Evolutionary conservation across 1,139 yeast species (phyloP).

Genomic region (Candida sanyaensis): DNA sequence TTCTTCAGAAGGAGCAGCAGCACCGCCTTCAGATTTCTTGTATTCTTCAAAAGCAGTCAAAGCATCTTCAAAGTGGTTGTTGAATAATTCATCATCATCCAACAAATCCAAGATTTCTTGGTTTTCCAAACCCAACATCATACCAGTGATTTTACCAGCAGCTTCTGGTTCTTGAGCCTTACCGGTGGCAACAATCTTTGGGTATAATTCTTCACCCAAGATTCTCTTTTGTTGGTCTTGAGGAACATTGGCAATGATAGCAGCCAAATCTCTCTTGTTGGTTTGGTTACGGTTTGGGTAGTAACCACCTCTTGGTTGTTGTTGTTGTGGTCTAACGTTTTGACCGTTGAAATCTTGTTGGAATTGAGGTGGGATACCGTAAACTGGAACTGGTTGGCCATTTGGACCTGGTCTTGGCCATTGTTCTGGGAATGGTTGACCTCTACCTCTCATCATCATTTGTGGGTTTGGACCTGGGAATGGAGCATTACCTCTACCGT

Average conservation of each 20-base stretch:
- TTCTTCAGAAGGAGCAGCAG: slow-evolving; percentile 27
- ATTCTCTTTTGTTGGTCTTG: slow-evolving; percentile 95
- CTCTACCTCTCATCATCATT: slow-evolving; percentile 80
- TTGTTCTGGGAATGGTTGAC: slow-evolving; percentile 62
- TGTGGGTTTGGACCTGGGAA: slow-evolving; percentile 87
- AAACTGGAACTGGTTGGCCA: slow-evolving; percentile 78
- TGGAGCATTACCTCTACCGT: slow-evolving; percentile 76
- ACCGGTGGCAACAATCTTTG: slow-evolving; percentile 89
- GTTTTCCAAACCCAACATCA: slow-evolving; percentile 96
- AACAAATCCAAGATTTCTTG: slow-evolving; percentile 86
- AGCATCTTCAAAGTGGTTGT: slow-evolving; percentile 93
- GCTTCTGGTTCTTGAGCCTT: slow-evolving; percentile 87
- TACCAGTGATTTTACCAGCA: slow-evolving; percentile 99
- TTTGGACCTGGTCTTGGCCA: slow-evolving; percentile 77
- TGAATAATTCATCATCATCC: slow-evolving; percentile 88
- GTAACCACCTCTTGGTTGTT: slow-evolving; percentile 38
- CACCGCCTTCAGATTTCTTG: slow-evolving; percentile 49
- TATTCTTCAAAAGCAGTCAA: slow-evolving; percentile 88
- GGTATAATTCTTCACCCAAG: slow-evolving; percentile 97
- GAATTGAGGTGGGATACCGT: slow-evolving; percentile 73
- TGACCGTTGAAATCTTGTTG: slow-evolving; percentile 44
- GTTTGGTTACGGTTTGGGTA: slow-evolving; percentile 40
- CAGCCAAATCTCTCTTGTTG: slow-evolving; percentile 46
- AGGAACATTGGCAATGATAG: slow-evolving; percentile 63
- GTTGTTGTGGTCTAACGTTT: slow-evolving; percentile 17